Evolutionary conservation across 257 asterid genomes (phyloP).

Genomic region (Thymus quinquecostatus): DNA sequence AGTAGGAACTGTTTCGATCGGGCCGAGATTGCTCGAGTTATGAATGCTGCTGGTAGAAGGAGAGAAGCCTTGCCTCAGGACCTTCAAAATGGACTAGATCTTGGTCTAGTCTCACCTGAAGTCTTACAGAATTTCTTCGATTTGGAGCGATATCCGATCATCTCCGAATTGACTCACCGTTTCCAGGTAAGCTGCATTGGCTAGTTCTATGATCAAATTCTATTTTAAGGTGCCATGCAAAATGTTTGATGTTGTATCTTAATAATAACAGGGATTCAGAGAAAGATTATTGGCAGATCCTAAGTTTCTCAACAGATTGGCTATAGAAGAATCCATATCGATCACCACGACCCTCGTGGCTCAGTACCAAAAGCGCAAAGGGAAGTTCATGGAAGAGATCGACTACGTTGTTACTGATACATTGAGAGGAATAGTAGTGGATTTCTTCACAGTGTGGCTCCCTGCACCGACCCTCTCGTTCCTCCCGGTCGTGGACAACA

Average conservation of each 20-base stretch:
- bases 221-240: background rate
- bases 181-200: slow-evolving; percentile 14
- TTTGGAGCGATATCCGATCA: slow-evolving; percentile 12
- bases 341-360: slow-evolving; percentile 89
- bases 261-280: slow-evolving; percentile 75
- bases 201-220: background rate
- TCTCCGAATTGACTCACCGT: slow-evolving; percentile 15
- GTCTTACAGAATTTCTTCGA: slow-evolving; percentile 22
- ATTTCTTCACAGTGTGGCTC: slow-evolving; percentile 97
- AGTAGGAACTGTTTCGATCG: slow-evolving; percentile 96
- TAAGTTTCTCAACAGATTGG: slow-evolving; percentile 79
- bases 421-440: slow-evolving; percentile 79
- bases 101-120: slow-evolving; percentile 20
- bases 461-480: slow-evolving; percentile 97
- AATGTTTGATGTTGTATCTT: background rate
- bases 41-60: slow-evolving; percentile 97
- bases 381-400: slow-evolving; percentile 74
- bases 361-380: slow-evolving; percentile 85
- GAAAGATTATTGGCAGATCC: slow-evolving; percentile 97
- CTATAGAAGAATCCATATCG: slow-evolving; percentile 94
- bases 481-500: slow-evolving; percentile 30
- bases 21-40: slow-evolving; percentile 96
- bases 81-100: slow-evolving; percentile 22
- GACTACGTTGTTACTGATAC: slow-evolving; percentile 90
- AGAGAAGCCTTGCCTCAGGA: slow-evolving; percentile 91